A percentile compares a stretch with the other conserved stretches of the same genome.
These are phyloP conservation scores for Nicotiana noctiflora DNA, from an alignment of 257 asterid species.

Conservation along the genomic window DNA sequence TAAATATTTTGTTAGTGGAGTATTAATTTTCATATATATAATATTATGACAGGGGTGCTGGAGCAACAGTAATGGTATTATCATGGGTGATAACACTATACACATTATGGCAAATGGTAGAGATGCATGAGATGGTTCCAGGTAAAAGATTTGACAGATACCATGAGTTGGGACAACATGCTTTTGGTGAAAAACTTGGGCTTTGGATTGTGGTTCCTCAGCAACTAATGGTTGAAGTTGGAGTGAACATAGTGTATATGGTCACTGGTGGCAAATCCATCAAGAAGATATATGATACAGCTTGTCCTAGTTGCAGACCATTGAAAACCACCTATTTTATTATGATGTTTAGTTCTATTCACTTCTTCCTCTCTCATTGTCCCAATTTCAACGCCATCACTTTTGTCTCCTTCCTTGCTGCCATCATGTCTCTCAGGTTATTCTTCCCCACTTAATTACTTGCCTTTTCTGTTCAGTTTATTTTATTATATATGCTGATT, in stretches of 20 bases:
- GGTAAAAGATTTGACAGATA: slow-evolving; percentile 52
- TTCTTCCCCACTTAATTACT: neutral
- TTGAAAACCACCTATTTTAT: slow-evolving; percentile 31
- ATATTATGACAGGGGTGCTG: slow-evolving; percentile 44
- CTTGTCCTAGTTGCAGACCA: slow-evolving; percentile 15
- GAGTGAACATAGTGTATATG: slow-evolving; percentile 52
- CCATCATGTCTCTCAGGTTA: slow-evolving; percentile 47
- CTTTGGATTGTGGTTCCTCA: slow-evolving; percentile 53
- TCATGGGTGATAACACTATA: slow-evolving; percentile 56
- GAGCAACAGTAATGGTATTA: slow-evolving; percentile 28
- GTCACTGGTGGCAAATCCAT: slow-evolving; percentile 51
- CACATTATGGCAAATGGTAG: slow-evolving; percentile 63
- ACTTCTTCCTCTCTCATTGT: slow-evolving; percentile 40
- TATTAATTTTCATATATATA: neutral
- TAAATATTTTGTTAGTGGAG: neutral
- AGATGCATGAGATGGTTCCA: slow-evolving; percentile 49
- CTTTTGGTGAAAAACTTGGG: slow-evolving; percentile 48
- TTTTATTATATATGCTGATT: neutral
- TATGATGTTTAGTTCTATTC: slow-evolving; percentile 38
- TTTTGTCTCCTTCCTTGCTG: slow-evolving; percentile 41
- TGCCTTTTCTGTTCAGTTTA: too few species aligned
- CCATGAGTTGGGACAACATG: slow-evolving; percentile 51
- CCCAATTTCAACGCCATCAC: slow-evolving; percentile 42
- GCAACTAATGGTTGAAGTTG: slow-evolving; percentile 41
- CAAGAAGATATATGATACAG: slow-evolving; percentile 26